Percentiles rank a stretch among this genome's conserved stretches.
These are phyloP conservation scores for Sporothrix euskadiensis DNA, from an alignment of 2,329 filamentous ascomycete genomes.

Conservation along the genomic window DNA sequence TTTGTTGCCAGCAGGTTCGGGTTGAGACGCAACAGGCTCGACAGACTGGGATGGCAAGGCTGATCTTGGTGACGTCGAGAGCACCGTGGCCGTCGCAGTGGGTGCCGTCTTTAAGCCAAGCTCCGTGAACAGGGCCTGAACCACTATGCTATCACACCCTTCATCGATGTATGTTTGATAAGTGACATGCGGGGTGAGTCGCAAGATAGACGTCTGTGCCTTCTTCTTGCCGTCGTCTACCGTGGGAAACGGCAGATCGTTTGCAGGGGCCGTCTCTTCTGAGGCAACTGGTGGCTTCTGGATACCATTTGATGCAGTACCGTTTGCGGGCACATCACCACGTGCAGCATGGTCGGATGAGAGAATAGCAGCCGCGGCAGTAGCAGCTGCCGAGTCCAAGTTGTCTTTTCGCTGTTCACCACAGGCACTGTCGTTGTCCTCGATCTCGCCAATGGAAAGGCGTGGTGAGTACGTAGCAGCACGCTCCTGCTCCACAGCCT, in stretches of 20 bases:
- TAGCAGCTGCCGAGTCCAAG: not conserved
- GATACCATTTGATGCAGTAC: not conserved
- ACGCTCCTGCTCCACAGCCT: conserved; percentile 13
- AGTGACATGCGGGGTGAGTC: conserved; percentile 64
- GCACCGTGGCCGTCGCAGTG: not conserved
- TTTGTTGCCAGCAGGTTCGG: not conserved
- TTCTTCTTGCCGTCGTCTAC: conserved; percentile 53
- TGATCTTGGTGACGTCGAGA: conserved; percentile 9
- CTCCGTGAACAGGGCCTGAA: conserved; percentile 67
- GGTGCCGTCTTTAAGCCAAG: conserved; percentile 58
- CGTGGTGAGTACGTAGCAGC: conserved; percentile 30
- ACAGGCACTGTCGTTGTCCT: not conserved
- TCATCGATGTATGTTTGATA: conserved; percentile 74
- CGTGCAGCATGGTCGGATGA: not conserved
- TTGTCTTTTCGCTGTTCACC: not conserved
- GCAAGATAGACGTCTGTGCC: conserved; percentile 67
- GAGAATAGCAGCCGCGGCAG: not conserved
- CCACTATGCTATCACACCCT: conserved; percentile 64
- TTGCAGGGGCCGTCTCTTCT: not conserved
- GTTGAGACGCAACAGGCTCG: not conserved
- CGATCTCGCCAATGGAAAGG: conserved; percentile 25
- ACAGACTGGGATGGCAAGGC: conserved; percentile 3
- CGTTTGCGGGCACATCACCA: not conserved
- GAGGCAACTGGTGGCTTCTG: not conserved
- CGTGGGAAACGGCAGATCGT: conserved; percentile 35